These are phyloP conservation scores for Calycina marina DNA, from an alignment of 2,329 filamentous ascomycete species.

Conservation along the genomic window DNA sequence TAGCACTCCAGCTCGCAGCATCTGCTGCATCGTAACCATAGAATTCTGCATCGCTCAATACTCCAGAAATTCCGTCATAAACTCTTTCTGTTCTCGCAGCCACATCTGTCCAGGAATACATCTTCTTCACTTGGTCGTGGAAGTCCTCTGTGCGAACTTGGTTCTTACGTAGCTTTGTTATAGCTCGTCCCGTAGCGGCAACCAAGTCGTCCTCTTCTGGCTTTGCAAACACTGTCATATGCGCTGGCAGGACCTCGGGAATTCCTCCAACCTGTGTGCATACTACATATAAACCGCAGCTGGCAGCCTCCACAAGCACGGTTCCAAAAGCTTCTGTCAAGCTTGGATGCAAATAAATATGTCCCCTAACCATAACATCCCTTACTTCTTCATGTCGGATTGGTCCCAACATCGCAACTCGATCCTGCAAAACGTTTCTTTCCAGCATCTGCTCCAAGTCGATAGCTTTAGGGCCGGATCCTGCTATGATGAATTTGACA, in stretches of 20 bases:
- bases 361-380: slow-evolving; percentile 91
- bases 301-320: slow-evolving; percentile 92
- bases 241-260: slow-evolving; percentile 82
- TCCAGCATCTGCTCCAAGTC: slow-evolving; percentile 98
- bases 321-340: slow-evolving; percentile 96
- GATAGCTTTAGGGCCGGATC: slow-evolving; percentile 90
- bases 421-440: slow-evolving; percentile 82
- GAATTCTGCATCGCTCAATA: slow-evolving; percentile 74
- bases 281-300: slow-evolving; percentile 90
- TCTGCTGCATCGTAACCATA: slow-evolving; percentile 65
- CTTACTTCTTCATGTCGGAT: slow-evolving; percentile 92
- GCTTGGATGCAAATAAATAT: slow-evolving; percentile 91
- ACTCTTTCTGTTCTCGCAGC: slow-evolving; percentile 87
- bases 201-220: slow-evolving; percentile 95
- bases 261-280: slow-evolving; percentile 95
- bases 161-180: slow-evolving; percentile 70
- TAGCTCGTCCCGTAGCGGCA: slow-evolving; percentile 75
- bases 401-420: slow-evolving; percentile 81
- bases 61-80: slow-evolving; percentile 82
- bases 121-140: slow-evolving; percentile 91
- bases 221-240: slow-evolving; percentile 96
- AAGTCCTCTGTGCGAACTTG: slow-evolving; percentile 85
- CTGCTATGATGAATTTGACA: slow-evolving; percentile 92
- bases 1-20: slow-evolving; percentile 49
- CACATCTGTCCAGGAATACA: slow-evolving; percentile 98